Conservation (phyloP, 176 grass and related monocot genomes). For the Ensete glaucum region DNA sequence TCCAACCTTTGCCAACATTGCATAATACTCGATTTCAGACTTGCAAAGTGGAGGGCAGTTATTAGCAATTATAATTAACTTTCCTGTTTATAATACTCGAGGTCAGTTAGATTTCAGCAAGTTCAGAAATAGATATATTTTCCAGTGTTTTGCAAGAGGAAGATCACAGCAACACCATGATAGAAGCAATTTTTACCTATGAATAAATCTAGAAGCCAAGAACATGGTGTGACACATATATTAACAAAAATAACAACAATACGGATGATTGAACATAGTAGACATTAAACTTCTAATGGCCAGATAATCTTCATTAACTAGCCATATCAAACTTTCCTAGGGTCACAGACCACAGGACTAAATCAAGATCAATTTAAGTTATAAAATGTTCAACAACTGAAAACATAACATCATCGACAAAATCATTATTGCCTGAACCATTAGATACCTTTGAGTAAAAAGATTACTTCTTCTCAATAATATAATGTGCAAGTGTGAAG, state of each 20-base stretch:
- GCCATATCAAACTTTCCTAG: no score
- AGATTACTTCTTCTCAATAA: background rate
- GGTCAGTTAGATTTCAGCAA: background rate
- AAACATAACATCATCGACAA: background rate
- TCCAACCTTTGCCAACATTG: constrained; percentile 82
- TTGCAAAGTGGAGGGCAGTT: constrained; percentile 89
- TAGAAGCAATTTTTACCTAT: background rate
- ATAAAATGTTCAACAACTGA: background rate
- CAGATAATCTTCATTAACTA: no score
- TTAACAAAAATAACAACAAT: no score
- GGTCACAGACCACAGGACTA: no score
- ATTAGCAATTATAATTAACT: constrained; percentile 84
- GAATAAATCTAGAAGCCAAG: no score
- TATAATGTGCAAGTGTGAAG: no score
- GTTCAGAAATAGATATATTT: background rate
- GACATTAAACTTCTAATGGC: no score
- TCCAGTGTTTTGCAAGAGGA: background rate
- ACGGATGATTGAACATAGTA: no score
- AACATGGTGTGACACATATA: no score
- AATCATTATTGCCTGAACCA: background rate
- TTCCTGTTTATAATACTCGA: constrained; percentile 35
- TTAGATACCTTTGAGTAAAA: background rate
- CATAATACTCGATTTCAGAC: constrained; percentile 98
- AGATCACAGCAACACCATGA: background rate
- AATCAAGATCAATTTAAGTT: background rate